Evolutionary conservation across 441 rosid species (phyloP), one percentile per base, ranked within the genome.

Genomic region (Geranium incanum): DNA sequence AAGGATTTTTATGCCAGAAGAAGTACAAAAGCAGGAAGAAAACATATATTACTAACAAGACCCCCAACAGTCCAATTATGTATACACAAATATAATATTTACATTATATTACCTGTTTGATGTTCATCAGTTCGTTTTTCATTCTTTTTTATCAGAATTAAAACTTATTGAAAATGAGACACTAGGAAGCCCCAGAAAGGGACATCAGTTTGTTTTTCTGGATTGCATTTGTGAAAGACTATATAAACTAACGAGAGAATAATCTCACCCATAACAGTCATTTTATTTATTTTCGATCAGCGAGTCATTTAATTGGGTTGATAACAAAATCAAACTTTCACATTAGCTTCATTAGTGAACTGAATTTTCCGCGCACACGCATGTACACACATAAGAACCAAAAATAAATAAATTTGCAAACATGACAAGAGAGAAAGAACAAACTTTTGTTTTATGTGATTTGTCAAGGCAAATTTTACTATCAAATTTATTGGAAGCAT

Each of bases 291-390:
- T 28, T 28, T 28, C 33, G 55, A 48, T 48, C 11, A 48, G 12
- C 55, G 3, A 2, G 12, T 48, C 16, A 48, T 48, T 48, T 48
- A 48, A 48, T 48, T 48, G n/a, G 33, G 6, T 60, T 19, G 36
- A 60, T 60, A 18, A 60, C 65, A 60, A 18, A 60, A 12, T 60
- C 36, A 11, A 60, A 19, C 21, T 59, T 60, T 60, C 65, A 60
- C 33, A 60, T 19, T n/a, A 55, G 18, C 8, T 19, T 19, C 65
- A 55, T 55, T 55, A 11, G 62, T 48, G 15, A 28, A 28, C 33
- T 28, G 33, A 28, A 28, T 28, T 28, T 28, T 28, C 33, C 33
- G 33, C 33, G 33, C 33, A 28, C 33, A 28, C 33, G 33, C 33
- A 28, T 28, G 33, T 28, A 28, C 33, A 28, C 33, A 28, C 33